Percentiles rank a stretch among this genome's conserved stretches.
Evolutionary conservation across 2,329 filamentous ascomycete genomes (phyloP).

Genomic region (Stagonosporopsis tanaceti): DNA sequence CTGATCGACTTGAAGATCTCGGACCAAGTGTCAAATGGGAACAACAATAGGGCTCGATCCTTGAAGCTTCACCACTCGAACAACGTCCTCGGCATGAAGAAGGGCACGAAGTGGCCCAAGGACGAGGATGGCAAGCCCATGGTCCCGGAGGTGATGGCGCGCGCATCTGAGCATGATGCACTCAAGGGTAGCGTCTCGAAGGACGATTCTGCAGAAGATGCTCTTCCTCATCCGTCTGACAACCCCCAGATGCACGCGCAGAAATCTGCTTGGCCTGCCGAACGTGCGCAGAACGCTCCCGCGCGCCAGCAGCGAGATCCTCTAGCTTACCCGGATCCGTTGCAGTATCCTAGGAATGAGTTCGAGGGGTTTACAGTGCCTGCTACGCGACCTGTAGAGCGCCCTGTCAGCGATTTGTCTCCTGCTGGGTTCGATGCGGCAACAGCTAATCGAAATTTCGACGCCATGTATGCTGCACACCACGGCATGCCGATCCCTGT

Average conservation of each 20-base stretch:
- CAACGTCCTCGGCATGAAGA: not conserved
- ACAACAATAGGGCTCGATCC: constrained; percentile 1
- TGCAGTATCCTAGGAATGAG: not conserved
- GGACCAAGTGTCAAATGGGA: not conserved
- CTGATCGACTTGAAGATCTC: not conserved
- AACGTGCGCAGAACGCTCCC: not conserved
- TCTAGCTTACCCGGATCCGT: not conserved
- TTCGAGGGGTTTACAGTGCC: not conserved
- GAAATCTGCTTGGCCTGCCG: not conserved
- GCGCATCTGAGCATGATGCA: not conserved
- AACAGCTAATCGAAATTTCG: not conserved
- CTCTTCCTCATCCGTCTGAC: not conserved
- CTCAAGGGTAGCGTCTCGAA: not conserved
- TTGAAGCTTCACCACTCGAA: not conserved
- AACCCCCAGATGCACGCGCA: not conserved
- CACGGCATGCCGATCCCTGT: not conserved
- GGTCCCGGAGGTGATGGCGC: not conserved
- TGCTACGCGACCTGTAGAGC: not conserved
- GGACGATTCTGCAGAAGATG: not conserved
- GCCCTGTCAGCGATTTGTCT: not conserved
- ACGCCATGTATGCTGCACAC: not conserved
- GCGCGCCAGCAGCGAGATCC: no score
- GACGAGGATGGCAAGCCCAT: not conserved
- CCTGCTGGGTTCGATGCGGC: not conserved
- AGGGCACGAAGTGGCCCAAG: not conserved